These are phyloP conservation scores for Bjerkandera adusta DNA, from an alignment of 1,284 basidiomycete genomes.

Conservation along the genomic window DNA sequence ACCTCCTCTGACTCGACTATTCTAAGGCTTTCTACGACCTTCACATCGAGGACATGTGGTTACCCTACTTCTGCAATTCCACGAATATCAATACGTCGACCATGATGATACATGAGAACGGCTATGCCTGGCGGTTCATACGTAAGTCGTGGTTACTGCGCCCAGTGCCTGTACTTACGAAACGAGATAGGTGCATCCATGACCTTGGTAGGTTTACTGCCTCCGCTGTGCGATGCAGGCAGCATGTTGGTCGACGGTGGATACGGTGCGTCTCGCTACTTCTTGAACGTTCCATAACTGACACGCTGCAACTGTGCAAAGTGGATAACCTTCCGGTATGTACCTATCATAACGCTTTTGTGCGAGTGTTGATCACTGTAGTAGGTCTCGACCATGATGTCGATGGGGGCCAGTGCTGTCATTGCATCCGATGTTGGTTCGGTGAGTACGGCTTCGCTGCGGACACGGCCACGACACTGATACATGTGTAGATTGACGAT, in stretches of 20 bases:
- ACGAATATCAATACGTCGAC: constrained; percentile 97
- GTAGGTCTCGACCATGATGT: constrained; percentile 88
- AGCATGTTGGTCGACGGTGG: constrained; percentile 94
- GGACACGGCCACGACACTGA: neutral
- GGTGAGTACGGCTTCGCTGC: constrained; percentile 42
- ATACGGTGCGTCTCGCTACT: constrained; percentile 59
- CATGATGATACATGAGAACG: constrained; percentile 97
- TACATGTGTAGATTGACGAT: constrained; percentile 72
- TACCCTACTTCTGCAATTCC: constrained; percentile 98
- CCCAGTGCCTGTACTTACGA: neutral
- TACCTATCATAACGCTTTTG: neutral
- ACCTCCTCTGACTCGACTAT: constrained; percentile 6
- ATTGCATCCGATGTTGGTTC: constrained; percentile 96
- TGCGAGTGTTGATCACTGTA: constrained; percentile 12
- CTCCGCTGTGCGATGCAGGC: constrained; percentile 94
- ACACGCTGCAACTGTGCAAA: constrained; percentile 25
- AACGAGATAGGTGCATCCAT: constrained; percentile 82
- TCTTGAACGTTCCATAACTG: neutral
- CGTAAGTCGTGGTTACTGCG: constrained; percentile 44
- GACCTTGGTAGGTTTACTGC: constrained; percentile 94
- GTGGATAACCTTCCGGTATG: constrained; percentile 90
- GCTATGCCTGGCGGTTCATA: constrained; percentile 91
- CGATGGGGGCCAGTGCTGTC: constrained; percentile 89
- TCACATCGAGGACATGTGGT: constrained; percentile 99
- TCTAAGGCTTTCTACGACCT: constrained; percentile 83